Evolutionary conservation across 169 alveolate species (phyloP), one percentile per base, ranked within the genome.

Genomic region (Fabrea salina): DNA sequence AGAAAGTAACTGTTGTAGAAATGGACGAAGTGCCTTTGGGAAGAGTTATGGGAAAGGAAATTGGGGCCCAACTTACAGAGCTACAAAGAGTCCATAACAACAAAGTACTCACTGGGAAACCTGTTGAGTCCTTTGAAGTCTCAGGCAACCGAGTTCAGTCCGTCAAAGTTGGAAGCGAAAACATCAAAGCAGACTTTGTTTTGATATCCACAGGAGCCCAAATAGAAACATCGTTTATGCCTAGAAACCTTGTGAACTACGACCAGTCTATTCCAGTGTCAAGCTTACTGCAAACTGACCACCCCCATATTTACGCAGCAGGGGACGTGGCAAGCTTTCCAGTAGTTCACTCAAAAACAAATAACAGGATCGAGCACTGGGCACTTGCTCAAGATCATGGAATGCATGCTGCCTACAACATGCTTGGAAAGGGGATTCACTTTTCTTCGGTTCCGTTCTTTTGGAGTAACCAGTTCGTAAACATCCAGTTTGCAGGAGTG

Each of bases 351-450:
- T 22, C 54, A 4, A 40, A 70, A 49, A 3, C 47, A 3, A 22
- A 37, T 22, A 64, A 70, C 41, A 41, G 79, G 49, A 49, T 49
- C n/a, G 79, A 70, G 5, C 79, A 70, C 37, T 70, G 79, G 79
- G 66, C 64, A 44, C 67, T 70, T 25, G 79, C 79, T 70, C 50
- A 49, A 70, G 54, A 70, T 27, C 79, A 70, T 47, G 79, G 66
- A 4, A 25, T 40, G 16, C 7, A 47, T 2, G 79, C 79, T 22
- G 79, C 79, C 19, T 19, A 5, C 25, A 70, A 70, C 33, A 70
- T 70, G 79, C 64, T 70, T 27, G 79, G 44, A 27, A 44, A 44
- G 37, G 79, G 79, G 25, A 44, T 25, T 0, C n/a, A 43, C 35
- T 70, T 47, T 49, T 13, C 30, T n/a, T 13, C 27, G 16, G 79